Base-by-base conservation (phyloP, 768 basidiomycete genomes). In the Russula vinacea region DNA sequence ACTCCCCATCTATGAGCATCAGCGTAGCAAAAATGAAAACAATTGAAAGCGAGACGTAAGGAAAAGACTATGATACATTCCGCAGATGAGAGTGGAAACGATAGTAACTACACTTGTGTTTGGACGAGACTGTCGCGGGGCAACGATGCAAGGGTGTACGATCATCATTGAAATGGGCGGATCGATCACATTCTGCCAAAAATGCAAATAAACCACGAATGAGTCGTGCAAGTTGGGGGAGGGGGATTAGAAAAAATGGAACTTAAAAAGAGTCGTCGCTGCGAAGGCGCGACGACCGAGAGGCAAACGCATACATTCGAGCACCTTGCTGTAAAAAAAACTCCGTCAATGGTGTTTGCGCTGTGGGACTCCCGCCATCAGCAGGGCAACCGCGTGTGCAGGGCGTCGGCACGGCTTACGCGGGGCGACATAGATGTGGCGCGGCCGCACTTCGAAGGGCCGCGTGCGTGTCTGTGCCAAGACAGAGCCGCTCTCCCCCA, bases 361-460 rank as follows among this genome's bases (percentile, higher is more conserved):
- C 81, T 78, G 69, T 58, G 40, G 33, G 49, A 39, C 52, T 62
- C 70, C 65, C 49, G 67, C 45, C 3, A 47, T 65, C 42, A 51
- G 56, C 62, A 56, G 64, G 60, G 55, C 39, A 22, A 61, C 49
- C 60, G 53, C 10, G 45, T 56, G 52, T 37, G 62, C 42, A 57
- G 50, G 58, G 44, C 44, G 52, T 66, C 56, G 64, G 58, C 58
- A 42, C 29, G 64, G 59, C 90, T 76, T 75, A 94, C 94, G 83
- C 65, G 87, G 88, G 56, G 90, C 92, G 65, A 83, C 79, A 75
- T 96, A 97, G 70, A 86, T 81, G 62, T 80, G 77, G 70, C 87
- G 83, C 19, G 87, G 78, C 37, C 90, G 79, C 60, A 94, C 92
- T 56, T 93, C 89, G 75, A 97, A 95, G 2, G 86, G 73, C 54